Evolutionary conservation across 768 basidiomycete species (phyloP).

Genomic region (Hericium coralloides): DNA sequence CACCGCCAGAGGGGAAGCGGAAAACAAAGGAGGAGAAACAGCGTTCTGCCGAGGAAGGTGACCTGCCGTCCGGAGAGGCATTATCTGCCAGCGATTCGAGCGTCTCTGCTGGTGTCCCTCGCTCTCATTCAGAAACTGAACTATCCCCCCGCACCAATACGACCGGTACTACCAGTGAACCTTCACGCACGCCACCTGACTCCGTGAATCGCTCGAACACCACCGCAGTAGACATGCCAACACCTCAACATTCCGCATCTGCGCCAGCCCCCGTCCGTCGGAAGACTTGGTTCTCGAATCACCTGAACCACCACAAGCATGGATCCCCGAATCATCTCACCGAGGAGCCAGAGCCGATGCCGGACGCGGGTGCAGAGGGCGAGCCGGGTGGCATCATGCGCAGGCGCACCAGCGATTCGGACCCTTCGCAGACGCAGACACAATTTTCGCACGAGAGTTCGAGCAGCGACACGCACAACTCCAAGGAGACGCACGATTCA

Average conservation of each 20-base stretch:
- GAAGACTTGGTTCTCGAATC: background rate
- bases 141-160: background rate
- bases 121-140: background rate
- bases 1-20: background rate
- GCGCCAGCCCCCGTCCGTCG: background rate
- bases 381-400: background rate
- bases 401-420: background rate
- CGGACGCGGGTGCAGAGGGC: background rate
- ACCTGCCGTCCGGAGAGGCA: background rate
- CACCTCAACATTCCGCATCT: background rate
- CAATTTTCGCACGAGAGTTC: background rate
- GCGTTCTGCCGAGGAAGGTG: background rate
- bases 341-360: background rate
- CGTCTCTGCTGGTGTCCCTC: background rate
- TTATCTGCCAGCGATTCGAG: background rate
- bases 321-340: background rate
- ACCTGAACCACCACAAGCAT: background rate
- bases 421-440: background rate
- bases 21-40: conserved; percentile 1
- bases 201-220: background rate
- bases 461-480: background rate
- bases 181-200: background rate
- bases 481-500: too few relatives aligned
- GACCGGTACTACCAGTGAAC: background rate
- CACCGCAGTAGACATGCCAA: background rate